Percentiles rank a stretch among this genome's conserved stretches.
Conservation (phyloP, 1,139 yeast species). For the Kurtzmaniella quercitrusa region DNA sequence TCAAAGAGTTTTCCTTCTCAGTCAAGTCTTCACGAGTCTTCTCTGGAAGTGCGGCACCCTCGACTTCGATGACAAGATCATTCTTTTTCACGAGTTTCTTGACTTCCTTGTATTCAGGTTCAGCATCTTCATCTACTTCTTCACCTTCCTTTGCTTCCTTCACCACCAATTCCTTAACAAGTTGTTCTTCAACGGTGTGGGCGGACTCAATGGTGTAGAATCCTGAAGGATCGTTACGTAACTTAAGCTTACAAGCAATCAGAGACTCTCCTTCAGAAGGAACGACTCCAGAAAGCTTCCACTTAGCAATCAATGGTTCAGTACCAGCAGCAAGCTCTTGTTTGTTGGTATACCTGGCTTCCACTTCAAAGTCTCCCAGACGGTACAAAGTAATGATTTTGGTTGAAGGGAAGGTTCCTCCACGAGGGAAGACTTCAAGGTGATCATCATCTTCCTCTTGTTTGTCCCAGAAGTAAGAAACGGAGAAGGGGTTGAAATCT, state of each 20-base stretch:
- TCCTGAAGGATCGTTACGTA: constrained; percentile 96
- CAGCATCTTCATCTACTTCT: constrained; percentile 37
- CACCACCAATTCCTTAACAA: constrained; percentile 78
- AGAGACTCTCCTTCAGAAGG: constrained; percentile 72
- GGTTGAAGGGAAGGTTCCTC: constrained; percentile 90
- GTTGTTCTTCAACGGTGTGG: constrained; percentile 88
- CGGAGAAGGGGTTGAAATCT: constrained; percentile 88
- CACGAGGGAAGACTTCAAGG: constrained; percentile 95
- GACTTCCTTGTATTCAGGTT: constrained; percentile 82
- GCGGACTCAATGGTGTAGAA: constrained; percentile 92
- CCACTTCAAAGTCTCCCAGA: constrained; percentile 81
- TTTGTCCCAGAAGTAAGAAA: constrained; percentile 93
- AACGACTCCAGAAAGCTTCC: constrained; percentile 84
- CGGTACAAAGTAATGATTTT: constrained; percentile 93
- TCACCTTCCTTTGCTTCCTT: constrained; percentile 54
- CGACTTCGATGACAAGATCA: constrained; percentile 55
- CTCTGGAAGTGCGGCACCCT: constrained; percentile 64
- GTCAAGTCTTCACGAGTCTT: constrained; percentile 54
- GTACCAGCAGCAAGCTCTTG: constrained; percentile 71
- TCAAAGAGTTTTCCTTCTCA: constrained; percentile 82
- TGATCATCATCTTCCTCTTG: constrained; percentile 89
- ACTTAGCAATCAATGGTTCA: constrained; percentile 66
- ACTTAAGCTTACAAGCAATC: constrained; percentile 86
- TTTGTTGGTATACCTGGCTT: constrained; percentile 81
- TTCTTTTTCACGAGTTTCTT: constrained; percentile 93